Evolutionary conservation across 768 basidiomycete genomes (phyloP), one percentile per base, ranked within the genome.

Genomic region (Mycena maculata): DNA sequence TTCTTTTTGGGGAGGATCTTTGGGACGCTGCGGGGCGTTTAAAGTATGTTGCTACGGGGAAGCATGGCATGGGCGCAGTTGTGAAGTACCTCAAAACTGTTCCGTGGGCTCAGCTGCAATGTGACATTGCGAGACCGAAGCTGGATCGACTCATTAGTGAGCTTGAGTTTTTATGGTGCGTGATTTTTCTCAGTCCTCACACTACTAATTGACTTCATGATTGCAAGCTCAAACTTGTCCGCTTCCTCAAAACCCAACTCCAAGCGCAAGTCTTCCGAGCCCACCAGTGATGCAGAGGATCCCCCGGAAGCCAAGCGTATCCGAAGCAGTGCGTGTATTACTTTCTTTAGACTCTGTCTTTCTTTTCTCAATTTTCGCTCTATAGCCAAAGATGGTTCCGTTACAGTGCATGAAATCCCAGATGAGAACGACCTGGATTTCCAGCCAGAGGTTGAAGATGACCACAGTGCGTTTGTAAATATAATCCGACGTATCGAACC

Each of bases 1-100:
- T 64, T 23, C 45, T 64, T 16, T 64, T 64, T 30, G 63, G 54
- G 3, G 44, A 64, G 13, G 55, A 64, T n/a, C n/a, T 38, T 44
- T 45, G 63, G 20, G 48, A 64, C 47, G 45, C 55, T 16, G 18
- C 18, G 7, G 63, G 63, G 20, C 63, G 48, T 11, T 39, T 64
- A 6, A 27, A 48, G 16, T 31, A 57, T 28, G 42, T 64, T 36
- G 20, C 38, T 16, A 1, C 20, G 1, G 63, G 63, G 27, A 30
- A 38, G 13, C 25, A 64, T 33, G 55, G 63, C 12, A 64, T 64
- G 63, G n/a, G 13, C 15, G 20, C 25, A 20, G 44, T 64, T 22
- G 63, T 64, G 22, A 25, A 48, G 22, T 64, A 64, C 31, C 36
- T 64, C 41, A 31, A 38, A 18, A 22, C 49, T 13, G 25, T 62